These are phyloP conservation scores for Chlorella vulgaris DNA, from an alignment of 139 green algal species.

Conservation along the genomic window DNA sequence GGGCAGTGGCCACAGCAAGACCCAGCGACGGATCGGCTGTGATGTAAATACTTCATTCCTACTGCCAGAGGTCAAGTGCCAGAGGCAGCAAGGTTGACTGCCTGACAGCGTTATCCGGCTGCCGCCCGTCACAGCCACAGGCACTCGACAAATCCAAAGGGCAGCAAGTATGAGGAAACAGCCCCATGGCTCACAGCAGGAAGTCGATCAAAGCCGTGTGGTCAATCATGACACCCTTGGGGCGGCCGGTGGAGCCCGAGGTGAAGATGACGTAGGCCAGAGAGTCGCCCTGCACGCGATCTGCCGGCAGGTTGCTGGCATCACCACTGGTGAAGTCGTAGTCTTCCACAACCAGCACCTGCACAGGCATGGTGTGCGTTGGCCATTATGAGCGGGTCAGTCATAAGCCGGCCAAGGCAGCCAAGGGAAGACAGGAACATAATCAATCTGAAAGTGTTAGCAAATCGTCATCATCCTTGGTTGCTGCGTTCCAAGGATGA, in stretches of 20 bases:
- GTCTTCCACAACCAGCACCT: neutral
- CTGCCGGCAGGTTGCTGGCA: neutral
- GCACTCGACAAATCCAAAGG: neutral
- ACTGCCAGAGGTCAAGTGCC: too few species aligned
- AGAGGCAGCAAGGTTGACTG: too few species aligned
- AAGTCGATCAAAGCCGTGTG: conserved; percentile 47
- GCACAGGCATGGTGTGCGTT: neutral
- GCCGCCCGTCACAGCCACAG: too few species aligned
- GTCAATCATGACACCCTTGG: conserved; percentile 61
- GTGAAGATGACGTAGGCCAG: conserved; percentile 73
- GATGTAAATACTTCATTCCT: too few species aligned
- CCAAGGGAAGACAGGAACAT: neutral
- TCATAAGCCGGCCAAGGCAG: too few species aligned
- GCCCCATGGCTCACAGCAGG: conserved; percentile 1
- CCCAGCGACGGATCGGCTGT: too few species aligned
- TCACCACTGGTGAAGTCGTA: neutral
- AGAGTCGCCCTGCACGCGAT: neutral
- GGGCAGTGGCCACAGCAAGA: too few species aligned
- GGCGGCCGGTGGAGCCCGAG: conserved; percentile 62
- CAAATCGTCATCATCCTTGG: too few species aligned
- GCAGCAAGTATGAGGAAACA: neutral
- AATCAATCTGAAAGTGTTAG: too few species aligned
- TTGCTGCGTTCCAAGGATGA: neutral
- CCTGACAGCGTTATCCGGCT: too few species aligned
- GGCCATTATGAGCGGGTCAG: too few species aligned